Base-by-base conservation (phyloP, 2,329 filamentous ascomycete species). In the Pezizomycotina sp. region DNA sequence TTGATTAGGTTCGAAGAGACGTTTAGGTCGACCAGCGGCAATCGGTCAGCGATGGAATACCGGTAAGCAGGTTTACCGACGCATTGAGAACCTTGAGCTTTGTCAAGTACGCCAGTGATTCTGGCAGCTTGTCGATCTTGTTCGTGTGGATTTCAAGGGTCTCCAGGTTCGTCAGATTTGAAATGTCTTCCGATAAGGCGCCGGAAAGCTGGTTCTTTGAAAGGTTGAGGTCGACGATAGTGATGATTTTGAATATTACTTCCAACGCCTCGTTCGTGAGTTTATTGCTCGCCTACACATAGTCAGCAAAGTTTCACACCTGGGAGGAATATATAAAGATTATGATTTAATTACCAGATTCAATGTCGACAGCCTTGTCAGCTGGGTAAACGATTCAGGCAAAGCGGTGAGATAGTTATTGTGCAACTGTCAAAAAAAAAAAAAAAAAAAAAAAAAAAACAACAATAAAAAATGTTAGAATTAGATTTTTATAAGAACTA, bases 361-460 rank as follows among this genome's bases (percentile, higher is more conserved):
- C 31, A 98, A 62, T 3, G 71, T 76, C 1, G 80, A 84, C 36
- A 98, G 64, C 42, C 75, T 62, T 31, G 73, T 65, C 23, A 95
- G 63, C 33, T 74, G 66, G 46, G 79, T 66, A 38, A 95, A 54
- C 0, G 89, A 86, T 46, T 75, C 55, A 0, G 89, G 89, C 27
- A 93, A 56, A 18, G 68, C 61, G 32, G 66, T 65, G 12, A 98
- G 62, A 27, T 71, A 58, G 52, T 98, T 98, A 13, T 82, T 80
- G 54, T 92, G 89, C 40, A 95, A 55, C 53, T 95, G 84, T 5
- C 93, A 58, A 4, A 69, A 69, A 53, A 92, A 81, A 1, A 93
- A 56, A 0, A 75, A 80, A 2, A 72, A 77, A 58, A 95, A 93
- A 45, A 89, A 23, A 14, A 26, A 12, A 4, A 25, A 14, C 6